phyloP scores from a whole-genome alignment of 805 yeast species.

The Starmerella floris region DNA sequence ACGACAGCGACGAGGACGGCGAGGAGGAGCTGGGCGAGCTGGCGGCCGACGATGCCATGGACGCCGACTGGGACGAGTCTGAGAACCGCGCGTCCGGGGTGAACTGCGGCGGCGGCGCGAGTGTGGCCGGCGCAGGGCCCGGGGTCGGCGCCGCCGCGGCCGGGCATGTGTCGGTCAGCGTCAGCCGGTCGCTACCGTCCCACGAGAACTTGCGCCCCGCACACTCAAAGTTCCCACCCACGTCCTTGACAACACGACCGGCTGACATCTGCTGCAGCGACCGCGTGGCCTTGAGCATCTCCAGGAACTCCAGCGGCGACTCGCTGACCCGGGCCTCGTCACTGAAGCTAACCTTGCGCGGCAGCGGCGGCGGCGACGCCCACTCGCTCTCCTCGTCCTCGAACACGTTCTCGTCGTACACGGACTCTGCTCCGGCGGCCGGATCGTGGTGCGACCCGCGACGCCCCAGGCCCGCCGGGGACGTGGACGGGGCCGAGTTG shows the following conservation, averaged over 20 bases:
- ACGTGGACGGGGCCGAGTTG: constrained; percentile 2
- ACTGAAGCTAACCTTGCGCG: constrained; percentile 22
- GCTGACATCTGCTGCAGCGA: constrained; percentile 31
- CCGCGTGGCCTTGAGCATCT: constrained; percentile 32
- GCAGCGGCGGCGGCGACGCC: constrained; percentile 26
- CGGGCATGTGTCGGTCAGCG: background rate
- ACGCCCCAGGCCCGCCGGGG: background rate
- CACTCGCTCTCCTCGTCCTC: constrained; percentile 19
- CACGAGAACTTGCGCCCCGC: constrained; percentile 30
- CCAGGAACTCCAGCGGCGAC: constrained; percentile 28
- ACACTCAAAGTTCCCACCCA: constrained; percentile 30
- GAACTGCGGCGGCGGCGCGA: no score
- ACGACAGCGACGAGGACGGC: background rate
- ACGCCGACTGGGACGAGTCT: background rate
- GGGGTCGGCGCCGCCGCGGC: background rate
- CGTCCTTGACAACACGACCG: constrained; percentile 17
- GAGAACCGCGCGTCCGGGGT: background rate
- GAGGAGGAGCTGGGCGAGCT: background rate
- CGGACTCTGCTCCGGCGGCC: background rate
- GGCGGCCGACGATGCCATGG: background rate
- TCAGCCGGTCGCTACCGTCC: constrained; percentile 28
- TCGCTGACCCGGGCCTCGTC: constrained; percentile 19
- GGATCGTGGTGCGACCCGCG: background rate
- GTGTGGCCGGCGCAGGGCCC: background rate
- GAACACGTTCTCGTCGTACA: constrained; percentile 16